Evolutionary conservation across 805 yeast species (phyloP), one percentile per base, ranked within the genome.

Genomic region (Diddensiella caesifluorescens): DNA sequence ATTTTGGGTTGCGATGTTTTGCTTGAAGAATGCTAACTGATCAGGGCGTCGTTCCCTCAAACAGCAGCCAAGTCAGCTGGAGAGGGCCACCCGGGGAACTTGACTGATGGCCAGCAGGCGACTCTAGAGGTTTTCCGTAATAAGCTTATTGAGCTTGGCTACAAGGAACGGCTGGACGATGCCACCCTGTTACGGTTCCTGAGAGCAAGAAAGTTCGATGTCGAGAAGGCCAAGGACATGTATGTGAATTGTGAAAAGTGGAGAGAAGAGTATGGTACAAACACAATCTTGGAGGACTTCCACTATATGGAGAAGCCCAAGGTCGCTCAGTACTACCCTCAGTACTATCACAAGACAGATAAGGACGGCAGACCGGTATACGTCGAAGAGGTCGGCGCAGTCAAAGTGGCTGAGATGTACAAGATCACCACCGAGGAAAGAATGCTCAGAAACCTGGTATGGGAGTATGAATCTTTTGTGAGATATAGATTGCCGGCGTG

Each of bases 281-380:
- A 90, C 66, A 85, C 90, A 35, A 83, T 92, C 50, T 72, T 92
- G 58, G 70, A 73, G 53, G 95, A 87, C 61, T 92, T 90, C 74
- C 79, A 84, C 48, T 92, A 90, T 68, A 79, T 77, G n/a, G 98
- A 92, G 70, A 92, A 92, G 69, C 83, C 92, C 21, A 64, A 77
- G 39, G 96, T 89, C 51, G 95, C 95, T 47, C 73, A 77, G 52
- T 82, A 71, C 65, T 92, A 92, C 64, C 98, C 98, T 26, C 97
- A 89, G 68, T 92, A 89, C 69, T 92, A 92, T 65, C 97, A 92
- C 70, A 89, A 92, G 70, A 86, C 90, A 25, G 98, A 92, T 65
- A 85, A 75, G 57, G 98, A 92, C 50, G 98, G 98, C 39, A 83
- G 98, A 61, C 98, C 98, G 4, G 82, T 88, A 36, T 92, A 92